Evolutionary conservation across 2,329 filamentous ascomycete genomes (phyloP).

Genomic region (Aureobasidium sp.): DNA sequence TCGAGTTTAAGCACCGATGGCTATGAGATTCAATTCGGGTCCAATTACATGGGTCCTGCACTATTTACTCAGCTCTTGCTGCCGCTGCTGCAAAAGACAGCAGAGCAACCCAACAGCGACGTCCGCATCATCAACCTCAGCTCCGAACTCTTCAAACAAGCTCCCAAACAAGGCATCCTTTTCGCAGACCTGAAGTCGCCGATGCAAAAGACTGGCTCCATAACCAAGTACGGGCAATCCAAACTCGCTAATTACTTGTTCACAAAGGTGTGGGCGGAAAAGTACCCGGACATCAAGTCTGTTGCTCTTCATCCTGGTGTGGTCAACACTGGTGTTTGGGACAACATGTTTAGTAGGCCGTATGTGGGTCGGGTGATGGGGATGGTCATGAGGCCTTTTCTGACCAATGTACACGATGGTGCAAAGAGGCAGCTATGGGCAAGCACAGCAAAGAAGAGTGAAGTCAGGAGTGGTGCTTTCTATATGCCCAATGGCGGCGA

Average conservation of each 20-base stretch:
- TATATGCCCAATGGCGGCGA: conserved; percentile 33
- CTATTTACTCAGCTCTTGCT: conserved; percentile 28
- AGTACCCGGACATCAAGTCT: conserved; percentile 32
- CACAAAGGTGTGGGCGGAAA: conserved; percentile 34
- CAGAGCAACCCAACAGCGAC: conserved; percentile 19
- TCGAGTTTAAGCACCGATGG: conserved; percentile 24
- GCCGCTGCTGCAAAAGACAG: conserved; percentile 23
- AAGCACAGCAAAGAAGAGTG: conserved; percentile 19
- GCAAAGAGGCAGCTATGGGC: conserved; percentile 26
- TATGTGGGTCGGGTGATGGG: conserved; percentile 7
- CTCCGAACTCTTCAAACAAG: conserved; percentile 23
- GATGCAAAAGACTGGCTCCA: conserved; percentile 20
- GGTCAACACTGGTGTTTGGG: conserved; percentile 33
- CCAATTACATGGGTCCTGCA: conserved; percentile 31
- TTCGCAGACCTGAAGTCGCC: conserved; percentile 25
- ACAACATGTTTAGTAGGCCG: conserved; percentile 19
- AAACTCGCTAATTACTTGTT: conserved; percentile 46
- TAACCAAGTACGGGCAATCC: conserved; percentile 37
- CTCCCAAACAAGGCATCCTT: conserved; percentile 21
- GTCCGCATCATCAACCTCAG: conserved; percentile 27
- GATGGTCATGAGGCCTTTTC: not conserved
- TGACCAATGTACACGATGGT: conserved; percentile 22
- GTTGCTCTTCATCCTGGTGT: conserved; percentile 38
- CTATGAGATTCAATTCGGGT: conserved; percentile 31
- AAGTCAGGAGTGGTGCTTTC: conserved; percentile 28